These are phyloP conservation scores for Gryganskiella cystojenkinii DNA, from an alignment of 192 early-diverging fungal species.

Conservation along the genomic window DNA sequence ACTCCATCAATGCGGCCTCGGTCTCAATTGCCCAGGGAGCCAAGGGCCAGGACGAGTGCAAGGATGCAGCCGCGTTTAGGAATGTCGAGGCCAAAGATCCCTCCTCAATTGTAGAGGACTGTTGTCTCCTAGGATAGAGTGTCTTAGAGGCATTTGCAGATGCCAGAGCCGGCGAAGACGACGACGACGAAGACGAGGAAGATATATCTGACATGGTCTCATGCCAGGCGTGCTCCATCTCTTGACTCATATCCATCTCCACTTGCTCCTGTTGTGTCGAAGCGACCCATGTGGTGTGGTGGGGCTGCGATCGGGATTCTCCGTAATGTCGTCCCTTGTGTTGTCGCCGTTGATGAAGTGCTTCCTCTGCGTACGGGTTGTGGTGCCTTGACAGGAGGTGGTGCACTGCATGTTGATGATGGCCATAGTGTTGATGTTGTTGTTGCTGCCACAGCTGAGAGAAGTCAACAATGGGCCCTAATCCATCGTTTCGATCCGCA, in stretches of 20 bases:
- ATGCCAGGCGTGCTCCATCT: background rate
- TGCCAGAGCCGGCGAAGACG: too few relatives aligned
- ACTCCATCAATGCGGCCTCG: constrained; percentile 27
- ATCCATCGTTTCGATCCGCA: constrained; percentile 32
- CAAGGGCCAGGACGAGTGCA: constrained; percentile 29
- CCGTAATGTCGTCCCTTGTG: background rate
- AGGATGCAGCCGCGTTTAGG: constrained; percentile 17
- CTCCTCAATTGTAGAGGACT: too few relatives aligned
- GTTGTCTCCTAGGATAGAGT: too few relatives aligned
- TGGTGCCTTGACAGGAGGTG: constrained; percentile 11
- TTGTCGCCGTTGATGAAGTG: background rate
- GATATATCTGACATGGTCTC: too few relatives aligned
- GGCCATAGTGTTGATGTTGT: background rate
- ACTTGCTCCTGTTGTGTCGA: constrained; percentile 41
- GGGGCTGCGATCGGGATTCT: background rate
- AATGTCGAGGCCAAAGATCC: constrained; percentile 8
- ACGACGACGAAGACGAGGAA: too few relatives aligned
- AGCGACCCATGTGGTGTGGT: too few relatives aligned
- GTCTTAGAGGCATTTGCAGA: too few relatives aligned
- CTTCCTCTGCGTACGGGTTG: constrained; percentile 18
- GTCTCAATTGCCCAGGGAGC: constrained; percentile 36
- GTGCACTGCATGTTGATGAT: constrained; percentile 4
- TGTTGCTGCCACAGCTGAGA: background rate
- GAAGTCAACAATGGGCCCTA: constrained; percentile 43
- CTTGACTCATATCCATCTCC: constrained; percentile 10